These are phyloP conservation scores for Phycomyces nitens DNA, from an alignment of 192 early-diverging fungal species.

Conservation along the genomic window DNA sequence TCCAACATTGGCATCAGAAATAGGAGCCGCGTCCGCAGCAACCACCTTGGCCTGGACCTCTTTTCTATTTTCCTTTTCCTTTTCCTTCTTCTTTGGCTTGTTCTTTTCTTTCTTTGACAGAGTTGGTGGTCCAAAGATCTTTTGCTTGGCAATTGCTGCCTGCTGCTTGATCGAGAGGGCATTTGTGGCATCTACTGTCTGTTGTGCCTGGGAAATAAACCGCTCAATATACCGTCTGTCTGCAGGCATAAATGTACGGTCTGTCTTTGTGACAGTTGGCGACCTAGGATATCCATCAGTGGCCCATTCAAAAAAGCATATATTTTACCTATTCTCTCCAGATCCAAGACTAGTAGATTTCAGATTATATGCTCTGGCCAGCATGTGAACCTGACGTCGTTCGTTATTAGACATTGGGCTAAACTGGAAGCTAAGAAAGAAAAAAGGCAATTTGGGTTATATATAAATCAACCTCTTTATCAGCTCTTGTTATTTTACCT, in stretches of 20 bases:
- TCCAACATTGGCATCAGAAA: conserved; percentile 58
- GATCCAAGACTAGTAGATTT: conserved; percentile 45
- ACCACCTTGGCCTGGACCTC: conserved; percentile 46
- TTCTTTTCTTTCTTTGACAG: not conserved
- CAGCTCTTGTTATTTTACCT: too few species aligned
- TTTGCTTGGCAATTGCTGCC: conserved; percentile 10
- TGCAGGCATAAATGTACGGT: conserved; percentile 38
- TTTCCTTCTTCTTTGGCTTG: conserved; percentile 9
- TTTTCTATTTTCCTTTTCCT: not conserved
- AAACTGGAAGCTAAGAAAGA: conserved; percentile 29
- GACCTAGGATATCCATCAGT: too few species aligned
- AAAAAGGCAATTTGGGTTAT: not conserved
- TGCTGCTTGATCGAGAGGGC: not conserved
- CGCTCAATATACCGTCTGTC: conserved; percentile 41
- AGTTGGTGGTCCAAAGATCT: not conserved
- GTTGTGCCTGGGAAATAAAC: conserved; percentile 35
- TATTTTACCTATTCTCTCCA: conserved; percentile 25
- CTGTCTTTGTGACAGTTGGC: conserved; percentile 43
- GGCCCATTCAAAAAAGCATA: not conserved
- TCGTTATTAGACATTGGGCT: conserved; percentile 41
- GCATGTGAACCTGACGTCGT: conserved; percentile 42
- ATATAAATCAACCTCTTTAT: too few species aligned
- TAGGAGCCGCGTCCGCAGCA: conserved; percentile 47
- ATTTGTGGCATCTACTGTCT: conserved; percentile 17
- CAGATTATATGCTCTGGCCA: conserved; percentile 45